Conservation (phyloP, 2,329 filamentous ascomycete genomes). For the Hypocreales sp. region DNA sequence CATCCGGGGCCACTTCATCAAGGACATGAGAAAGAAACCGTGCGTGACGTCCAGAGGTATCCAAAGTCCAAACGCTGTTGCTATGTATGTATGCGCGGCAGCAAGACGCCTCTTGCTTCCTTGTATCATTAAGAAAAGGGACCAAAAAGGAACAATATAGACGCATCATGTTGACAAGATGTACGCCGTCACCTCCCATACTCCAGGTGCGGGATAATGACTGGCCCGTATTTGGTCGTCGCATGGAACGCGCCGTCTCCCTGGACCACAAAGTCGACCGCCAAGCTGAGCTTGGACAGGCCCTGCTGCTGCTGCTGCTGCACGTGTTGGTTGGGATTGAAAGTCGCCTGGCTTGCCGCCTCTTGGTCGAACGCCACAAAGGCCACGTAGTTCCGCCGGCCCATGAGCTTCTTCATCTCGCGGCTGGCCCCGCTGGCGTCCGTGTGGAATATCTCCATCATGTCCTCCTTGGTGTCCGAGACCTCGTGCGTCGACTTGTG, state of each 20-base stretch:
- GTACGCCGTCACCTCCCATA: slow-evolving; percentile 44
- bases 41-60: no score
- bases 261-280: slow-evolving; percentile 94
- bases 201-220: slow-evolving; percentile 80
- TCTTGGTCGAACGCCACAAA: slow-evolving; percentile 93
- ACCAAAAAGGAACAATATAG: no score
- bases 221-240: slow-evolving; percentile 91
- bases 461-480: slow-evolving; percentile 95
- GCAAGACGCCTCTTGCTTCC: no score
- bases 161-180: no score
- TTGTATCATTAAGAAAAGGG: no score
- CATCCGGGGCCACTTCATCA: no score
- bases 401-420: slow-evolving; percentile 88
- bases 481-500: slow-evolving; percentile 57
- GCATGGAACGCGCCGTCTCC: slow-evolving; percentile 67
- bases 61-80: no score
- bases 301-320: slow-evolving; percentile 25
- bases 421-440: slow-evolving; percentile 73
- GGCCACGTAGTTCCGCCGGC: slow-evolving; percentile 78
- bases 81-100: no score
- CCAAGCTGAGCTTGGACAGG: slow-evolving; percentile 60
- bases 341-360: slow-evolving; percentile 31
- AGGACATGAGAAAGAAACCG: no score
- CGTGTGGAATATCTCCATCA: slow-evolving; percentile 98
- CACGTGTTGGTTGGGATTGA: slow-evolving; percentile 19